These are phyloP conservation scores for Dacryopinax primogenitus DNA, from an alignment of 768 basidiomycete genomes.

Conservation along the genomic window DNA sequence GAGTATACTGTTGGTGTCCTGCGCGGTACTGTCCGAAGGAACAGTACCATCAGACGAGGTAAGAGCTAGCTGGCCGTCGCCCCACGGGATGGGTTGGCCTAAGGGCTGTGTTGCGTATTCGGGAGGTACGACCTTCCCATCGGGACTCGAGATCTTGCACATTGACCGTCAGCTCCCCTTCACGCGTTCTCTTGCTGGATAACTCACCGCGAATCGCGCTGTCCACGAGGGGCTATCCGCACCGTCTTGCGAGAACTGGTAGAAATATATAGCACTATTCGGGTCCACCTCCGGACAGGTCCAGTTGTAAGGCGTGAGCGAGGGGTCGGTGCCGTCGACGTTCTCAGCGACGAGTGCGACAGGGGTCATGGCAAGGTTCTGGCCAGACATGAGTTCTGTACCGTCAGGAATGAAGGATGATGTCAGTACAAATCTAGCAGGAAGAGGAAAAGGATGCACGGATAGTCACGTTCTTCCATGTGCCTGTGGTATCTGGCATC, in stretches of 20 bases:
- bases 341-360: conserved; percentile 24
- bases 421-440: neutral
- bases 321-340: conserved; percentile 27
- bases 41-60: neutral
- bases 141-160: conserved; percentile 27
- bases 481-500: conserved; percentile 24
- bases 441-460: conserved; percentile 20
- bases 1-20: neutral
- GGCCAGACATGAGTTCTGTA: conserved; percentile 32
- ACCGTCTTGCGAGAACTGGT: conserved; percentile 21
- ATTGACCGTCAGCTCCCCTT: neutral
- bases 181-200: too few species aligned
- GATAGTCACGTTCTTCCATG: conserved; percentile 31
- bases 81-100: conserved; percentile 31
- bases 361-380: conserved; percentile 28
- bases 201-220: conserved; percentile 30
- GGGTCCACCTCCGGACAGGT: conserved; percentile 31
- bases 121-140: conserved; percentile 23
- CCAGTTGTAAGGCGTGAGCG: conserved; percentile 28
- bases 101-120: conserved; percentile 26
- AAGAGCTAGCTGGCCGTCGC: conserved; percentile 35
- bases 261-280: conserved; percentile 32
- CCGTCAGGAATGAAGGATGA: neutral
- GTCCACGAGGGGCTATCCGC: conserved; percentile 26
- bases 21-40: neutral